Conservation (phyloP, 768 basidiomycete genomes). For the Cystobasidium tubakii region DNA sequence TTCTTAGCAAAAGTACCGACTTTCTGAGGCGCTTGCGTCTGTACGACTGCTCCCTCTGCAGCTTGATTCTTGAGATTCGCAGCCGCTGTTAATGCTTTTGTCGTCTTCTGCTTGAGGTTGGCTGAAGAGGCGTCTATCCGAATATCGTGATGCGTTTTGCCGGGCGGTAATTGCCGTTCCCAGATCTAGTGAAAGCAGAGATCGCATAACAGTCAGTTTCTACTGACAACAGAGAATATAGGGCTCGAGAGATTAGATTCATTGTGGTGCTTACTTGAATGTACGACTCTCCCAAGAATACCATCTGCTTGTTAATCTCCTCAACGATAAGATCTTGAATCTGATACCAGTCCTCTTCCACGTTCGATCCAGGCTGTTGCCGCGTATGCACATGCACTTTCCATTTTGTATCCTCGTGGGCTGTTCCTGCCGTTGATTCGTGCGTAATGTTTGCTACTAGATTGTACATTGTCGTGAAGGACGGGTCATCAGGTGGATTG, state of each 20-base stretch:
- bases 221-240: too few species aligned
- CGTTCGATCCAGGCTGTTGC: slow-evolving; percentile 21
- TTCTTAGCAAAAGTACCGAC: slow-evolving; percentile 16
- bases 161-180: slow-evolving; percentile 37
- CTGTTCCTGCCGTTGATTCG: slow-evolving; percentile 91
- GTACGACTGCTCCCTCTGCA: slow-evolving; percentile 18
- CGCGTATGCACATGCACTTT: slow-evolving; percentile 82
- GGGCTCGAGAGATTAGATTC: not conserved
- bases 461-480: slow-evolving; percentile 71
- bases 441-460: slow-evolving; percentile 92
- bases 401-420: slow-evolving; percentile 81
- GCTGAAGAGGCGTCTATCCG: slow-evolving; percentile 26
- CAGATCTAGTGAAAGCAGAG: slow-evolving; percentile 27
- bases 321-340: slow-evolving; percentile 94
- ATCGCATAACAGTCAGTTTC: too few species aligned
- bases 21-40: slow-evolving; percentile 6
- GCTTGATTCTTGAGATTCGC: slow-evolving; percentile 21
- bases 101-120: slow-evolving; percentile 31
- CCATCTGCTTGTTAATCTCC: slow-evolving; percentile 95
- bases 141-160: slow-evolving; percentile 19
- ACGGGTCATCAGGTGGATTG: slow-evolving; percentile 56
- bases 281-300: slow-evolving; percentile 92
- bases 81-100: slow-evolving; percentile 30
- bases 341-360: slow-evolving; percentile 81
- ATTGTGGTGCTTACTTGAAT: slow-evolving; percentile 62